A percentile compares a stretch with the other conserved stretches of the same genome.
These are phyloP conservation scores for Trichoderma gracile DNA, from an alignment of 2,329 filamentous ascomycete genomes.

Conservation along the genomic window DNA sequence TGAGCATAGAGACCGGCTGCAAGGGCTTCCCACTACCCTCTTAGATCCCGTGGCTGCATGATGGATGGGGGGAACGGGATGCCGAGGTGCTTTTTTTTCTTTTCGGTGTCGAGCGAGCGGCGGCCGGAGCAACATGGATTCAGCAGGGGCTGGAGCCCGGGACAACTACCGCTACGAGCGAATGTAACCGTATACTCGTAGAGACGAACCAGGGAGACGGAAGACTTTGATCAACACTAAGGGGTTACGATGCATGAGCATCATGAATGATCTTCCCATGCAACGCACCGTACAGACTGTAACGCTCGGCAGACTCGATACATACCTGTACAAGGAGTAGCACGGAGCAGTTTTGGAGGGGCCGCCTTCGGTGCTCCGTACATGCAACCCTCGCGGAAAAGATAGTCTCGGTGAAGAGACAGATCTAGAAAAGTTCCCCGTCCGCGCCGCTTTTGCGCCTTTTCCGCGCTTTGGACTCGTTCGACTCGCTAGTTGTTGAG, in stretches of 20 bases:
- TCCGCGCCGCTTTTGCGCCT: neutral
- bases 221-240: neutral
- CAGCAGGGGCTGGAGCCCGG: neutral
- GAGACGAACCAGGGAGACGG: neutral
- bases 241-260: too few relatives aligned
- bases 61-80: constrained; percentile 5
- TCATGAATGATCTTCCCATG: too few relatives aligned
- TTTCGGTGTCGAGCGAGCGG: neutral
- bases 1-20: constrained; percentile 19
- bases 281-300: too few relatives aligned
- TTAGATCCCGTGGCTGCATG: constrained; percentile 12
- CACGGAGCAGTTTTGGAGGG: too few relatives aligned
- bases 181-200: too few relatives aligned
- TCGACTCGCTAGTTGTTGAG: constrained; percentile 4
- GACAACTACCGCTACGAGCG: neutral
- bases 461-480: neutral
- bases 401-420: constrained; percentile 20
- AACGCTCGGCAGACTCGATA: too few relatives aligned
- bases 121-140: neutral
- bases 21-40: neutral
- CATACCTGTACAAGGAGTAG: neutral
- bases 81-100: constrained; percentile 4
- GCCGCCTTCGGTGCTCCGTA: neutral
- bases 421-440: constrained; percentile 10
- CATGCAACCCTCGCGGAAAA: neutral